Evolutionary conservation across 768 basidiomycete genomes (phyloP), one percentile per base, ranked within the genome.

Genomic region (Auricularia cornea): DNA sequence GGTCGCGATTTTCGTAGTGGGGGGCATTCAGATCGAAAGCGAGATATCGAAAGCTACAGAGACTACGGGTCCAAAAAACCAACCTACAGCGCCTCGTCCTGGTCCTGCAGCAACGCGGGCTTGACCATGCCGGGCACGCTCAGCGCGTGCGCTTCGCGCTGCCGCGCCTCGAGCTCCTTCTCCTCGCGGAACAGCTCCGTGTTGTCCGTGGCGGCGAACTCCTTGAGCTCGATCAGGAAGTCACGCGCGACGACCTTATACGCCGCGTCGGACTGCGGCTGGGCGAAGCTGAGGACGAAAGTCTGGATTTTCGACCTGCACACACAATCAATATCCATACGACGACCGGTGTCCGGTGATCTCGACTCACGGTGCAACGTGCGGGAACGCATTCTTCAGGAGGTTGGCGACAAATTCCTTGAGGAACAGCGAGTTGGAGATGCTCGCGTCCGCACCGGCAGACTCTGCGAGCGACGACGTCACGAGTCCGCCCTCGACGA

Each of bases 191-290:
- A 79, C 60, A 79, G 66, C 52, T 79, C 79, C 11, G 77, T 70
- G 56, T 78, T 77, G 62, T 79, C 78, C 8, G 26, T 14, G 11
- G 54, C 91, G 5, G 93, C 94, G 79, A 97, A 98, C 76, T 98
- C 97, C 73, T 97, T 97, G 66, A 99, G 85, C 69, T 94, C 91
- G 68, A 99, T 93, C 62, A 99, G 85, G 88, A 98, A 99, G 76
- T 98, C 97, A 63, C 96, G 91, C 59, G 98, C 81, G 18, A 90
- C 88, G 67, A 92, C 79, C 78, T 98, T 98, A 87, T 98, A 99
- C 28, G 26, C 16, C 20, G 67, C 89, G 85, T 69, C 88, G 89
- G 75, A 88, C 84, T 57, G 54, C 28, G 14, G 12, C 4, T 29
- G 26, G 6, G 54, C 54, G 20, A 57, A 57, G 28, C 28, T 31